Evolutionary conservation across 495 filamentous ascomycete genomes (phyloP).

Genomic region (Neurospora sp.): DNA sequence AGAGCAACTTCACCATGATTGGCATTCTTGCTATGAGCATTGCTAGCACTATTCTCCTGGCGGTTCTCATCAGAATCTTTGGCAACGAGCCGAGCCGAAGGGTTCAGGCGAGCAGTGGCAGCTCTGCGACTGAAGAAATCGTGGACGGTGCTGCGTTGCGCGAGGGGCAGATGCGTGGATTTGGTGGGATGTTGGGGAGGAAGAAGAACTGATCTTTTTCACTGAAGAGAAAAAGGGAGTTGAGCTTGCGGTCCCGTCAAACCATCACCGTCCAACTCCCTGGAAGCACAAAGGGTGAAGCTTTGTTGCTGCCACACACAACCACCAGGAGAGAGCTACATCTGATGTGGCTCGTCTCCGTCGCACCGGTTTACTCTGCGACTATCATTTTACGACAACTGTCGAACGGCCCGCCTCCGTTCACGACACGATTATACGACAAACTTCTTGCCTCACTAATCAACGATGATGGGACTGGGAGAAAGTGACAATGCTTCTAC

Average conservation of each 20-base stretch:
- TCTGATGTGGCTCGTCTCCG: not conserved
- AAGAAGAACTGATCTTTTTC: constrained; percentile 2
- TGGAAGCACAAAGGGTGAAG: constrained; percentile 12
- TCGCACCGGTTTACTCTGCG: not conserved
- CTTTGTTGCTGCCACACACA: constrained; percentile 3
- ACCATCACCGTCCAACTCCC: constrained; percentile 5
- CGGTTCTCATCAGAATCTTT: constrained; percentile 50
- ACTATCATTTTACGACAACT: not conserved
- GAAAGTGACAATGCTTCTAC: constrained; percentile 32
- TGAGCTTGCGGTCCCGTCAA: constrained; percentile 4
- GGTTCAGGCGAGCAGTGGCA: constrained; percentile 19
- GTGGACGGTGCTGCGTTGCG: constrained; percentile 63
- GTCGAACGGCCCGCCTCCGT: not conserved
- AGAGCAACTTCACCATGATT: constrained; percentile 81
- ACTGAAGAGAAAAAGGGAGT: constrained; percentile 2
- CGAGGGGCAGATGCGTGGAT: constrained; percentile 58
- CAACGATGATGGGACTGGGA: constrained; percentile 2
- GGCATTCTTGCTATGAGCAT: constrained; percentile 76
- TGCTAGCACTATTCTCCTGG: constrained; percentile 55
- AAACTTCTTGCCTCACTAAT: not conserved
- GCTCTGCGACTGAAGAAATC: constrained; percentile 37
- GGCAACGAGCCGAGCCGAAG: constrained; percentile 45
- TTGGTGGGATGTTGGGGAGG: constrained; percentile 48
- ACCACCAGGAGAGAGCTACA: not conserved
- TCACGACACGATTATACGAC: not conserved